A percentile compares a stretch with the other conserved stretches of the same genome.
Conservation (phyloP, 1,284 basidiomycete genomes). For the Mycena citricolor region DNA sequence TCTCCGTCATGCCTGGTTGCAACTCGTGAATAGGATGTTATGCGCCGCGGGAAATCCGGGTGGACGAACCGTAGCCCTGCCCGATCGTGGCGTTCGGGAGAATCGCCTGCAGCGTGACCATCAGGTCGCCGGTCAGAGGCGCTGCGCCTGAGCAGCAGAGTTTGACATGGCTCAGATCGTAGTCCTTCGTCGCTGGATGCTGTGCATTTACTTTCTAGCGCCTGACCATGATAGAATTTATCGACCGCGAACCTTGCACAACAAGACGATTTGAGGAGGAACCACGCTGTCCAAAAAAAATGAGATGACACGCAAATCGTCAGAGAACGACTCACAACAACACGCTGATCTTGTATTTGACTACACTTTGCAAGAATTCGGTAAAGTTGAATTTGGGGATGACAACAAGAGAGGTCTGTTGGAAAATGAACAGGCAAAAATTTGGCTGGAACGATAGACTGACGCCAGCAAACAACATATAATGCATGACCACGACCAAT, state of each 20-base stretch:
- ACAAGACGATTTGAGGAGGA: constrained; percentile 9
- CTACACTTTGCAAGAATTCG: constrained; percentile 11
- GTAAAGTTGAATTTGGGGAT: constrained; percentile 16
- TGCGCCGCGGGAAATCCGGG: background rate
- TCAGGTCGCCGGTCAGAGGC: constrained; percentile 2
- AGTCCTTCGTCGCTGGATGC: constrained; percentile 6
- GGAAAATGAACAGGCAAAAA: background rate
- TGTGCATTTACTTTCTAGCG: constrained; percentile 3
- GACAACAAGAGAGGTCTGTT: constrained; percentile 15
- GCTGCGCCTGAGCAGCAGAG: constrained; percentile 2
- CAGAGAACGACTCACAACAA: constrained; percentile 6
- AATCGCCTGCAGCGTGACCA: background rate
- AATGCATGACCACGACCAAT: constrained; percentile 41
- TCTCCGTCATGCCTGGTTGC: constrained; percentile 17
- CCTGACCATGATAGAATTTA: constrained; percentile 3
- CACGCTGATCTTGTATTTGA: constrained; percentile 12
- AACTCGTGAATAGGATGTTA: background rate
- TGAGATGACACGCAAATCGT: background rate
- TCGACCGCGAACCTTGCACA: constrained; percentile 20
- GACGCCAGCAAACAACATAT: background rate
- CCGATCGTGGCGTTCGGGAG: constrained; percentile 12
- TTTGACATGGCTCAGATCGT: constrained; percentile 4
- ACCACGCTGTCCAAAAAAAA: constrained; percentile 8
- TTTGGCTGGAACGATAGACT: constrained; percentile 2
- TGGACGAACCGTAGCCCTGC: constrained; percentile 16